Conservation (phyloP, 495 filamentous ascomycete genomes). For the Cryomyces antarcticus region DNA sequence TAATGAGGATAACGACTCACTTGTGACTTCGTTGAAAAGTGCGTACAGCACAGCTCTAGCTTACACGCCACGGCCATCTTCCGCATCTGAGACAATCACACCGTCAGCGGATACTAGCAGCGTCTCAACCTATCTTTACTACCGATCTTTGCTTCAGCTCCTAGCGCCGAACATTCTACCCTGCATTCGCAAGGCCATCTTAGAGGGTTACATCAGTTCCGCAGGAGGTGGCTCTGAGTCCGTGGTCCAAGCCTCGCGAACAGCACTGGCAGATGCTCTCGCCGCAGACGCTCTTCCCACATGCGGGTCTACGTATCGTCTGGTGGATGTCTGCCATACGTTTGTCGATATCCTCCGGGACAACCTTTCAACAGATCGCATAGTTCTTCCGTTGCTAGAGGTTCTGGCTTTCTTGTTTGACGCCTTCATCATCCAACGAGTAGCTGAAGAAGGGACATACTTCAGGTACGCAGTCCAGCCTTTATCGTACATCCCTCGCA, state of each 20-base stretch:
- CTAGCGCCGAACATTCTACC: constrained; percentile 14
- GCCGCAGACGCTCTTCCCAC: constrained; percentile 18
- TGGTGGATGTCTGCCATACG: constrained; percentile 21
- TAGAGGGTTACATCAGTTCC: constrained; percentile 63
- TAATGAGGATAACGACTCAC: too few relatives aligned
- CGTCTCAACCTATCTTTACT: too few relatives aligned
- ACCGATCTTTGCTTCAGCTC: constrained; percentile 5
- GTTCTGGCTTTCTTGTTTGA: constrained; percentile 56
- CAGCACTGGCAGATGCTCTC: constrained; percentile 34
- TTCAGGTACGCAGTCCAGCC: constrained; percentile 10
- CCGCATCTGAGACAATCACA: too few relatives aligned
- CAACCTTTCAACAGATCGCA: constrained; percentile 38
- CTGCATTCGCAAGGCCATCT: constrained; percentile 21
- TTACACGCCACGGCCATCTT: too few relatives aligned
- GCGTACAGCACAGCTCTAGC: too few relatives aligned
- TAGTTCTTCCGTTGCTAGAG: constrained; percentile 49
- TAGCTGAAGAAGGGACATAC: constrained; percentile 2
- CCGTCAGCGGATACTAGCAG: too few relatives aligned
- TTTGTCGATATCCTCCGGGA: constrained; percentile 24
- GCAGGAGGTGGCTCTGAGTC: constrained; percentile 71
- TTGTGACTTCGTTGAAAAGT: too few relatives aligned
- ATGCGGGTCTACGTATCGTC: constrained; percentile 7
- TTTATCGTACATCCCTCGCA: not conserved
- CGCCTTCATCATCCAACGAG: constrained; percentile 21
- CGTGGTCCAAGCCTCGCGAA: constrained; percentile 50